Base-by-base conservation (phyloP, 148 eudicot genomes). In the Diospyros lotus region DNA sequence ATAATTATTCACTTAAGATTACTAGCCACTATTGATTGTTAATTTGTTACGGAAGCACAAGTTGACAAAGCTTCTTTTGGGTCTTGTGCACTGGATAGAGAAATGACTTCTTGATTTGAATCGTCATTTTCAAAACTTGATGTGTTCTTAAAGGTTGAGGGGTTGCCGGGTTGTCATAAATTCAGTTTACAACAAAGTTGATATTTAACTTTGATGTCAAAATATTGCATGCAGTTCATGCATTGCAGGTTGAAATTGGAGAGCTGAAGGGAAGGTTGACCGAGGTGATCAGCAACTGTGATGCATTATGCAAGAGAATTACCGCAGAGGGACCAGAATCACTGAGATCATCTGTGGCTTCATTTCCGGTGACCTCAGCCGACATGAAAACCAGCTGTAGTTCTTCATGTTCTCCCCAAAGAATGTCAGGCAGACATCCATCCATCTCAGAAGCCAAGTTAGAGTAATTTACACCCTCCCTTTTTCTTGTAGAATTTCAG, bases 251-350 rank as follows among this genome's bases (percentile, higher is more conserved):
- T 68, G 97, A 92, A 79, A 89, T 95, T 54, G 99, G 99, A 77
- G 96, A 89, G 69, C 85, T 95, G 68, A 95, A 92, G 85, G 97
- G 96, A 66, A 90, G 96, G 64, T 77, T 92, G 75, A 95, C 97
- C 0, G 94, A 95, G 82, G 97, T 95, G 62, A 88, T 90, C 45
- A 90, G 92, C 78, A 95, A 90, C 80, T 94, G 98, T 68, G 97
- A 90, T 72, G 83, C 94, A 45, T 74, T 94, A 52, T 94, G 98
- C 80, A 84, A 77, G 73, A 84, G 98, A 84, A 90, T 92, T 64
- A 69, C 80, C 64, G 41, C 83, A 6, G 88, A 88, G 51, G 97
- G 97, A 65, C 96, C 99, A 1, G 91, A 90, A 73, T 84, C 97
- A 55, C 84, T 95, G 4, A 88, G 81, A 48, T 83, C 93, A 54